phyloP scores from a whole-genome alignment of 495 filamentous ascomycete species.

The Penicillium subrubescens region DNA sequence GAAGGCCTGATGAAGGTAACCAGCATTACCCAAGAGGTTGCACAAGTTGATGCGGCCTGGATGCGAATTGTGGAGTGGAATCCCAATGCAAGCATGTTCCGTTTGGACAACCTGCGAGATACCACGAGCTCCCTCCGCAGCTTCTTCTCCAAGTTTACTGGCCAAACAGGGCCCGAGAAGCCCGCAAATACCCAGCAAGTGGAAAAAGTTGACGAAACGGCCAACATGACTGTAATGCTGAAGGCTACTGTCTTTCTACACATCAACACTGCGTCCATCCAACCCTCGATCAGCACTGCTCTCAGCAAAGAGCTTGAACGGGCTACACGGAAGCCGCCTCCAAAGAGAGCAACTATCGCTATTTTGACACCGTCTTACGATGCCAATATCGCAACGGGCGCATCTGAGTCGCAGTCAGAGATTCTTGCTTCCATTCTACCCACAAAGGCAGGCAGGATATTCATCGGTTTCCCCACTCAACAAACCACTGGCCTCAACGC shows the following conservation, averaged over 20 bases:
- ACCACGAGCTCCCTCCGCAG: constrained; percentile 64
- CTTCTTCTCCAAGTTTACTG: constrained; percentile 78
- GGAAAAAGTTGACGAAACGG: constrained; percentile 40
- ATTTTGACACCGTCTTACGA: constrained; percentile 91
- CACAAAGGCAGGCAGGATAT: constrained; percentile 82
- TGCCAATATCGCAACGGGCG: constrained; percentile 67
- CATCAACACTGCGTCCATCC: constrained; percentile 80
- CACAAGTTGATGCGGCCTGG: constrained; percentile 89
- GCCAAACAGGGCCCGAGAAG: constrained; percentile 41
- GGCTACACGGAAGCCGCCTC: constrained; percentile 95
- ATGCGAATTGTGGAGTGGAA: constrained; percentile 89
- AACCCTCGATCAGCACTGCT: constrained; percentile 63
- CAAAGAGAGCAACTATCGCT: constrained; percentile 78
- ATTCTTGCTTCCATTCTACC: constrained; percentile 91
- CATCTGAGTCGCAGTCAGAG: constrained; percentile 62
- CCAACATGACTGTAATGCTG: constrained; percentile 65
- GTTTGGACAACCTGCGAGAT: constrained; percentile 43
- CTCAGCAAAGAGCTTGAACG: constrained; percentile 89
- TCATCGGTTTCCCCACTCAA: constrained; percentile 96
- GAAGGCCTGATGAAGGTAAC: constrained; percentile 83
- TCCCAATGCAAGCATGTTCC: constrained; percentile 49
- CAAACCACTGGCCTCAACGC: constrained; percentile 94
- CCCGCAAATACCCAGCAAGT: constrained; percentile 25
- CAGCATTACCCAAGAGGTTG: constrained; percentile 72
- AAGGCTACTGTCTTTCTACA: constrained; percentile 83